Evolutionary conservation across 2,329 filamentous ascomycete genomes (phyloP), one percentile per base, ranked within the genome.

Genomic region (Aspergillus pseudoterreus): DNA sequence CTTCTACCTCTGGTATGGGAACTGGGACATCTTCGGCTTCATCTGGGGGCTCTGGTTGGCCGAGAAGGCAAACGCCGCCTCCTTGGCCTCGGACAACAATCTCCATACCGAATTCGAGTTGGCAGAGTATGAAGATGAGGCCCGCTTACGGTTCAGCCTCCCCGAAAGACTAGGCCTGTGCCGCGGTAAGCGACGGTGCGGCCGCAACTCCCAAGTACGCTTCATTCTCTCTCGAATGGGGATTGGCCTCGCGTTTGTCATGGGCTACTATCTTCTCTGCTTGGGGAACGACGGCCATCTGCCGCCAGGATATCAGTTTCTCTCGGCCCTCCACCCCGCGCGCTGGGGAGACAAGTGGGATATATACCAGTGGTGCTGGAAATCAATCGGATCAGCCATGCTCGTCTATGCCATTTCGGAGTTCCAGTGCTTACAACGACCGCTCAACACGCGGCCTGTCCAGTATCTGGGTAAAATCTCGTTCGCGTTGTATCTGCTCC

Each of bases 391-490:
- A 4, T 44, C 60, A 0, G 54, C 53, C 9, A 27, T 59, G 2
- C 17, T 58, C n/a, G 55, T 63, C 15, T 61, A 57, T 22, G 57
- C 55, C 10, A 56, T 63, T 17, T 50, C 52, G 35, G 52, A 58
- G n/a, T 59, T 57, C 8, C 54, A 45, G 4, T 19, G 27, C 4
- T 49, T 64, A 2, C 62, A 63, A 46, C 22, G 33, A 9, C 58
- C 57, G 10, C 49, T 64, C 33, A 56, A 49, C 6, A 57, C 58
- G 11, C 48, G 50, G 2, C 50, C 59, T 8, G 49, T 61, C 10
- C 63, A 63, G 45, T 67, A 65, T 45, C 51, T 68, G 17, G 65
- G 64, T 8, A 56, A 61, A 24, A 63, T 68, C 14, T 66, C 63
- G 2, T 68, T 65, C 47, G 59, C 65, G 19, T 51, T 68, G 30